A percentile compares a stretch with the other conserved stretches of the same genome.
These are phyloP conservation scores for Halophytophthora polymorphica DNA, from an alignment of 352 stramenopile species.

Conservation along the genomic window DNA sequence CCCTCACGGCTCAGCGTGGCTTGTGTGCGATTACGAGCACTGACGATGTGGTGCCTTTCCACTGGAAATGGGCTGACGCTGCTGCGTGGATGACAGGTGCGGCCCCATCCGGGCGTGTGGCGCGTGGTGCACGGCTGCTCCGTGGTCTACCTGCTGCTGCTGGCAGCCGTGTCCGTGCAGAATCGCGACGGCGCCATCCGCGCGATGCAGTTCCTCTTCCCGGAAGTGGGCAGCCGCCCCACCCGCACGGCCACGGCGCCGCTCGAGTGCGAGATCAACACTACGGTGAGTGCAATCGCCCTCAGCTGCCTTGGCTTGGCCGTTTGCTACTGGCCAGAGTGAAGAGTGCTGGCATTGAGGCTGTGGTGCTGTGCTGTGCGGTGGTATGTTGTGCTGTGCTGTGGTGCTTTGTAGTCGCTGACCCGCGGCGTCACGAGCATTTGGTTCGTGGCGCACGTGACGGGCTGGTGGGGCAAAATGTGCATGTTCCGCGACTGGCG, in stretches of 20 bases:
- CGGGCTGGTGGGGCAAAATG: constrained; percentile 91
- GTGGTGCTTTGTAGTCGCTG: constrained; percentile 29
- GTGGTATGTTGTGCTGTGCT: constrained; percentile 2
- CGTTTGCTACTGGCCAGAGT: too few species aligned
- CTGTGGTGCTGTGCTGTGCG: background rate
- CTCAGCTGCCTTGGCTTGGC: too few species aligned
- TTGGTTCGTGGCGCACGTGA: constrained; percentile 85
- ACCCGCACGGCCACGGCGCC: constrained; percentile 23
- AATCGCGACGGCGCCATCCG: constrained; percentile 57
- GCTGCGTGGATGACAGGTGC: too few species aligned
- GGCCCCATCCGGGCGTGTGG: constrained; percentile 75
- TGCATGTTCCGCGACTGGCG: constrained; percentile 93
- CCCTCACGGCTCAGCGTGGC: too few species aligned
- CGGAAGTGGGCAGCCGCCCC: constrained; percentile 51
- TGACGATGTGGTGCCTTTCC: too few species aligned
- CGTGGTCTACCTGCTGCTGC: constrained; percentile 71
- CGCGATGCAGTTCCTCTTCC: constrained; percentile 74
- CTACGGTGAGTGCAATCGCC: constrained; percentile 28
- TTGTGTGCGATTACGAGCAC: too few species aligned
- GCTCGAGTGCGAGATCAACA: constrained; percentile 70
- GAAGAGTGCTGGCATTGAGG: too few species aligned
- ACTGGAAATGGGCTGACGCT: too few species aligned
- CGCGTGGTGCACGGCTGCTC: constrained; percentile 76
- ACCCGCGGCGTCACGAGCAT: constrained; percentile 75
- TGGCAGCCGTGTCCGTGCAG: constrained; percentile 69